Percentiles rank a stretch among this genome's conserved stretches.
Evolutionary conservation across 306 rosid genomes (phyloP).

Genomic region (Medicago arabica): DNA sequence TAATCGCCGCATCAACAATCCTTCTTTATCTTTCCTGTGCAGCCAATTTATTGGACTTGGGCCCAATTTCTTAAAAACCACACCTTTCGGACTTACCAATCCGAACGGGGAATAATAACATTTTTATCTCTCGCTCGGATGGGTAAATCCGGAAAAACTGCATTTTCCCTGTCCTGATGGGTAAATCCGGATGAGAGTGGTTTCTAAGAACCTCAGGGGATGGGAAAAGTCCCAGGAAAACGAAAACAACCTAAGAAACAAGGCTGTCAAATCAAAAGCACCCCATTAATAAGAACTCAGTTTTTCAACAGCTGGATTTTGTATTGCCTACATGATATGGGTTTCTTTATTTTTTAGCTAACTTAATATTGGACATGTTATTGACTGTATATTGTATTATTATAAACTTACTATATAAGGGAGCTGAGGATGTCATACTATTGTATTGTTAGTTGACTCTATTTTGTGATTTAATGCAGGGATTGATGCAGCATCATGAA

Average conservation of each 20-base stretch:
- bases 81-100: too few species aligned
- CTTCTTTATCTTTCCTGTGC: background rate
- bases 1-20: background rate
- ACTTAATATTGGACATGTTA: conserved; percentile 1
- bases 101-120: too few species aligned
- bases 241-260: background rate
- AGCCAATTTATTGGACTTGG: background rate
- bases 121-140: too few species aligned
- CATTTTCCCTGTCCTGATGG: too few species aligned
- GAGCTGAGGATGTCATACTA: conserved; percentile 13
- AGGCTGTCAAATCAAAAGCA: conserved; percentile 15
- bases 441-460: background rate
- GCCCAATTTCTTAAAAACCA: background rate
- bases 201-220: too few species aligned
- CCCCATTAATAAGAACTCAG: background rate
- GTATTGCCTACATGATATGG: background rate
- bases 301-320: conserved; percentile 18
- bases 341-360: conserved; percentile 22
- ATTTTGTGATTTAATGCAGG: conserved; percentile 57
- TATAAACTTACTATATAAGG: background rate
- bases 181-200: too few species aligned
- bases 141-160: too few species aligned
- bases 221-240: background rate
- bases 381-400: conserved; percentile 22
- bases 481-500: conserved; percentile 86